Evolutionary conservation across 345 rosid genomes (phyloP).

Genomic region (Orychophragmus violaceus): DNA sequence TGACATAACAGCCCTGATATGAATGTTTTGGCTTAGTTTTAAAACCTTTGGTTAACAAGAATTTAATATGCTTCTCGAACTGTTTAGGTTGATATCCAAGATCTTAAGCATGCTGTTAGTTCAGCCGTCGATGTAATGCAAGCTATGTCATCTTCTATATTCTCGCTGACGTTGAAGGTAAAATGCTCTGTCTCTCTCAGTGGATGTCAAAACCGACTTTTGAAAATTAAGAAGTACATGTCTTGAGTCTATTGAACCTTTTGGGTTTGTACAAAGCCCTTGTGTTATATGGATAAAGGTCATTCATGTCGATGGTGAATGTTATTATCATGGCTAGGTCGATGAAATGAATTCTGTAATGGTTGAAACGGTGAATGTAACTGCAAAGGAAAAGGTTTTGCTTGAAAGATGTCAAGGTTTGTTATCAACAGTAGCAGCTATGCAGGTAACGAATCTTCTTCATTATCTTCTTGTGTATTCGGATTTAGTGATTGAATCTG

Average conservation of each 20-base stretch:
- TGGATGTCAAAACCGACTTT: not conserved
- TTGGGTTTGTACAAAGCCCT: not conserved
- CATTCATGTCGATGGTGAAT: not conserved
- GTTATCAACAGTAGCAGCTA: constrained; percentile 60
- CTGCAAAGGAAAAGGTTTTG: constrained; percentile 65
- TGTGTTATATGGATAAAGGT: not conserved
- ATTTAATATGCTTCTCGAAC: not conserved
- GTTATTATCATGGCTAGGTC: constrained; percentile 41
- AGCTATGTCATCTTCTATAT: constrained; percentile 80
- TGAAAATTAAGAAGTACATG: not conserved
- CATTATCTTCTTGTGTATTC: not conserved
- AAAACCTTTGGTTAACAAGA: not conserved
- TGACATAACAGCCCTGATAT: not conserved
- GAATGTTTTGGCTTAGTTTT: not conserved
- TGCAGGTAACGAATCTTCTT: constrained; percentile 55
- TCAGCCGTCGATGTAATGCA: constrained; percentile 91
- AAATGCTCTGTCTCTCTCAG: not conserved
- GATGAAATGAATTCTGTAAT: constrained; percentile 70
- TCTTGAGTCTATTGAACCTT: not conserved
- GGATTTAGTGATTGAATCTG: not conserved
- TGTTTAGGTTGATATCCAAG: constrained; percentile 68
- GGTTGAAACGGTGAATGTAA: constrained; percentile 57
- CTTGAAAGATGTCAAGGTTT: constrained; percentile 74
- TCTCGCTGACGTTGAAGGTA: constrained; percentile 66
- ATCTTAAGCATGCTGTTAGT: constrained; percentile 76